A percentile compares a stretch with the other conserved stretches of the same genome.
Evolutionary conservation across 1,284 basidiomycete species (phyloP).

Genomic region (Tranzscheliella williamsii): DNA sequence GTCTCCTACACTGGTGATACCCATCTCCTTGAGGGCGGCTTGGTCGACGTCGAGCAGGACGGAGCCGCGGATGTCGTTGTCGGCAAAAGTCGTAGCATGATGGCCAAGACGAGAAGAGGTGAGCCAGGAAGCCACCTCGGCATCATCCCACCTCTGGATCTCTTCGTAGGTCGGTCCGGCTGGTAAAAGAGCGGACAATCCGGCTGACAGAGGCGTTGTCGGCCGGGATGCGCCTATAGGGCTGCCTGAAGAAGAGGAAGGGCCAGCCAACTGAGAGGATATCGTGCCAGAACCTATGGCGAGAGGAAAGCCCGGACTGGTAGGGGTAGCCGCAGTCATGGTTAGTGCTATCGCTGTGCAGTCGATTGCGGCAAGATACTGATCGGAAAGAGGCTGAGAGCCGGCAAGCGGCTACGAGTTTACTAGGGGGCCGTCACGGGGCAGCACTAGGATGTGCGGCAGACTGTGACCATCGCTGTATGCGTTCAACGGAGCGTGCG

Average conservation of each 20-base stretch:
- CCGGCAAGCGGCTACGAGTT: neutral
- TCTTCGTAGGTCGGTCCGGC: slow-evolving; percentile 29
- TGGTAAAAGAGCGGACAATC: slow-evolving; percentile 3
- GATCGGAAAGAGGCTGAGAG: neutral
- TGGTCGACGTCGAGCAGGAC: slow-evolving; percentile 56
- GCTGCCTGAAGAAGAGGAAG: slow-evolving; percentile 27
- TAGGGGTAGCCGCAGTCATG: slow-evolving; percentile 42
- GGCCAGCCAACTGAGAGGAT: slow-evolving; percentile 7
- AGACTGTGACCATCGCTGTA: no score
- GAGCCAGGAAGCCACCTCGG: slow-evolving; percentile 52
- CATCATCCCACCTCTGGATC: slow-evolving; percentile 23
- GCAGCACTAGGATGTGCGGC: no score
- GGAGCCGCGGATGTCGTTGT: slow-evolving; percentile 55
- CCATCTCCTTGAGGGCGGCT: slow-evolving; percentile 56
- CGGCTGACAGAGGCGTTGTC: slow-evolving; percentile 32
- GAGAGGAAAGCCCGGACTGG: slow-evolving; percentile 47
- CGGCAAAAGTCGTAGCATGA: slow-evolving; percentile 41
- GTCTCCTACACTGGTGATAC: slow-evolving; percentile 55
- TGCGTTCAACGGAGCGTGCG: no score
- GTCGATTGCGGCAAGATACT: no score
- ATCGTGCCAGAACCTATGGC: slow-evolving; percentile 27
- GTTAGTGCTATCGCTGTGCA: no score
- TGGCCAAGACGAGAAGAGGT: slow-evolving; percentile 33
- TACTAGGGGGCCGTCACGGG: no score
- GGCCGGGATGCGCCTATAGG: slow-evolving; percentile 22